Evolutionary conservation across 148 eudicot species (phyloP).

Genomic region (Beta vulgaris): DNA sequence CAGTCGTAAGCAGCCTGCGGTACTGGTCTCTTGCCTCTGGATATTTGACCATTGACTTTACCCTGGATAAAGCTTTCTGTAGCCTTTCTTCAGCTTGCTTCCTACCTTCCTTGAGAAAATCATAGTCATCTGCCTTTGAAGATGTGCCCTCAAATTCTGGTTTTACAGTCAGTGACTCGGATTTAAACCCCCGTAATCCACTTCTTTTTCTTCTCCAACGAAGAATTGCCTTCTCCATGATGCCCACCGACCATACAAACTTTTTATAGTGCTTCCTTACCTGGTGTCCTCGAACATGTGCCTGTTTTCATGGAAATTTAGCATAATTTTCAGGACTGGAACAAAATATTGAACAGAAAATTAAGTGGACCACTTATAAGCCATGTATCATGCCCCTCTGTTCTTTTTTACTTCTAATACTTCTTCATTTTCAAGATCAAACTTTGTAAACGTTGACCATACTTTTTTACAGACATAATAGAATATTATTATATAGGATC

Average conservation of each 20-base stretch:
- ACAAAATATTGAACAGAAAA: conserved; percentile 2
- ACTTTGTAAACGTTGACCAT: no score
- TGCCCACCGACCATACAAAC: conserved; percentile 87
- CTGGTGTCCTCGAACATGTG: conserved; percentile 86
- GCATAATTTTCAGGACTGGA: not conserved
- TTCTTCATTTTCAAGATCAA: no score
- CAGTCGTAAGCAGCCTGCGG: conserved; percentile 68
- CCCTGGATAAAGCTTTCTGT: conserved; percentile 74
- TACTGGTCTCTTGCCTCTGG: conserved; percentile 92
- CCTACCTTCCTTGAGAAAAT: conserved; percentile 75
- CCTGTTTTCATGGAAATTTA: conserved; percentile 40
- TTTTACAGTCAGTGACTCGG: conserved; percentile 43
- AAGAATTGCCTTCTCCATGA: conserved; percentile 73
- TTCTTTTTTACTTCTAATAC: no score
- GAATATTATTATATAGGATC: no score
- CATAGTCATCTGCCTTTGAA: conserved; percentile 68
- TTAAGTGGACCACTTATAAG: not conserved
- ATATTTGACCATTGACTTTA: conserved; percentile 86
- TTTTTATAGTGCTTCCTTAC: conserved; percentile 70
- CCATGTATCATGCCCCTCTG: no score
- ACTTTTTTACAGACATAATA: no score
- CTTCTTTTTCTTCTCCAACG: conserved; percentile 80
- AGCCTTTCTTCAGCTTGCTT: conserved; percentile 74
- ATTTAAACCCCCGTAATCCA: conserved; percentile 61
- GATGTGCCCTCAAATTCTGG: conserved; percentile 32